Base-by-base conservation (phyloP, 2,329 filamentous ascomycete genomes). In the Thielaviopsis populi region DNA sequence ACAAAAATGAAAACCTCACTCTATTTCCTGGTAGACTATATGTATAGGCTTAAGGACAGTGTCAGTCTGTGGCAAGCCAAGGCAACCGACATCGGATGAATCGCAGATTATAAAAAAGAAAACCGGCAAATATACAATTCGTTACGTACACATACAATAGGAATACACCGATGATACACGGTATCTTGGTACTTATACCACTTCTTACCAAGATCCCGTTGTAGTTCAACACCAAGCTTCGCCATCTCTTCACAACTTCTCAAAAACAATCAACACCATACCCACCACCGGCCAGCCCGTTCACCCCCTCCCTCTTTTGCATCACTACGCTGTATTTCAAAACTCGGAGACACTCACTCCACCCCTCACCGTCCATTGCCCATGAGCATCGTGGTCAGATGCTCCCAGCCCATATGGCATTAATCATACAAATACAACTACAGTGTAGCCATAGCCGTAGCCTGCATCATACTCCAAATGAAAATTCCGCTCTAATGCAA, bases 151-250 rank as follows among this genome's bases (percentile, higher is more conserved):
- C 40, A 22, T 62, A 62, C 61, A 62, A 62, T 42, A 37, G 24
- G 33, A 53, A 62, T 54, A 62, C 61, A 43, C 37, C 46, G 42
- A 56, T 62, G 19, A 53, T 56, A 56, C 48, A 62, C 33, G 37
- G 61, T 15, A 13, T 42, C 58, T 60, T 60, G 50, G 50, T 30
- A 5, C 7, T 8, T 8, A 4, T 37, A 4, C 33, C 33, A 37
- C 33, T 7, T 37, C 24, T 11, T 50, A 50, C 46, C 22, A 50
- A 50, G 22, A 24, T 19, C 10, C 46, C 24, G 19, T 15, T 24
- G 15, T 50, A 50, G 46, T 50, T 24, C 19, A 50, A 22, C 46
- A 50, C 22, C 19, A 50, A 50, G 46, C 13, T 15, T 24, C 24
- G 24, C 15, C 22, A 8, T 24, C 19, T 50, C 11, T 5, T 15